Evolutionary conservation across 805 yeast species (phyloP).

Genomic region (Hanseniaspora hatyaiensis): DNA sequence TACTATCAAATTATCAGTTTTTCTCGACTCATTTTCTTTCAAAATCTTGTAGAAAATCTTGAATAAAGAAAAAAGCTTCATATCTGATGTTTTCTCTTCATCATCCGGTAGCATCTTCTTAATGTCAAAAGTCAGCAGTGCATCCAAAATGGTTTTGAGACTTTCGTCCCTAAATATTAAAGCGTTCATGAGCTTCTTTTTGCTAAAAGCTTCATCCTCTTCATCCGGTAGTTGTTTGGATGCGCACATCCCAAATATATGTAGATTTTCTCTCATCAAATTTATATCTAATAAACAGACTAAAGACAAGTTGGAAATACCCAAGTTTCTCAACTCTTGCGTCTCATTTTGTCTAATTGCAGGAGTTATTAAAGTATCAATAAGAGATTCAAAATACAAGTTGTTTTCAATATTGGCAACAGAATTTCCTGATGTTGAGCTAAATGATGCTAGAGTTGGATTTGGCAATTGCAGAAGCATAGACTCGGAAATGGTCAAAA

Average conservation of each 20-base stretch:
- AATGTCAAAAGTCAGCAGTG: slow-evolving; percentile 65
- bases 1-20: slow-evolving; percentile 67
- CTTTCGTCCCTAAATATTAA: slow-evolving; percentile 42
- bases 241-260: slow-evolving; percentile 56
- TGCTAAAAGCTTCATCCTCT: not conserved
- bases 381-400: slow-evolving; percentile 48
- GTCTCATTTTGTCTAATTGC: slow-evolving; percentile 51
- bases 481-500: slow-evolving; percentile 27
- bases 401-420: slow-evolving; percentile 55
- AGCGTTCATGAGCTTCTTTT: not conserved
- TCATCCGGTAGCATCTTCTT: slow-evolving; percentile 30
- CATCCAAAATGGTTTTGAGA: slow-evolving; percentile 62
- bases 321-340: slow-evolving; percentile 46
- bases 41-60: slow-evolving; percentile 58
- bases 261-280: slow-evolving; percentile 53
- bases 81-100: slow-evolving; percentile 32
- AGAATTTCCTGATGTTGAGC: slow-evolving; percentile 52
- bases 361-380: slow-evolving; percentile 68
- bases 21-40: slow-evolving; percentile 45
- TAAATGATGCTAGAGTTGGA: slow-evolving; percentile 54
- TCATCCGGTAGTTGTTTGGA: slow-evolving; percentile 50
- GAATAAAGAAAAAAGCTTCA: slow-evolving; percentile 40
- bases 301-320: slow-evolving; percentile 65
- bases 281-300: slow-evolving; percentile 60
- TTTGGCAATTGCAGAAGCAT: slow-evolving; percentile 36